Percentiles rank a stretch among this genome's conserved stretches.
phyloP scores from a whole-genome alignment of 1,139 yeast genomes.

The Eremothecium cymbalariae region DNA sequence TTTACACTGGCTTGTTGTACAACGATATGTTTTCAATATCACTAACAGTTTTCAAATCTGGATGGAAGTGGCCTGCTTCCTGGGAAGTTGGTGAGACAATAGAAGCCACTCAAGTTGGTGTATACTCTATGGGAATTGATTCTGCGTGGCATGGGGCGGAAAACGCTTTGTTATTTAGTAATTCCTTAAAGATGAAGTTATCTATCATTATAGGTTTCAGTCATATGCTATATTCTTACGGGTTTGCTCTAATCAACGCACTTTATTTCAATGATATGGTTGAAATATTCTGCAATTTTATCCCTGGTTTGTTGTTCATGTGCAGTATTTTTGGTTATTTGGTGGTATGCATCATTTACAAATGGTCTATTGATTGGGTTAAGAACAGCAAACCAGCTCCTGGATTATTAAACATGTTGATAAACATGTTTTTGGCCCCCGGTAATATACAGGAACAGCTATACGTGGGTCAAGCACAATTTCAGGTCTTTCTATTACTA shows the following conservation, averaged over 20 bases:
- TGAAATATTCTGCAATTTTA: slow-evolving; percentile 85
- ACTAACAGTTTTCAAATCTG: slow-evolving; percentile 74
- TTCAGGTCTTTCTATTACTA: slow-evolving; percentile 66
- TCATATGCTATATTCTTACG: slow-evolving; percentile 88
- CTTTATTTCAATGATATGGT: slow-evolving; percentile 63
- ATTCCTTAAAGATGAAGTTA: slow-evolving; percentile 93
- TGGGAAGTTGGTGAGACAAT: slow-evolving; percentile 57
- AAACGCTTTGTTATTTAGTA: slow-evolving; percentile 78
- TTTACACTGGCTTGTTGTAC: slow-evolving; percentile 88
- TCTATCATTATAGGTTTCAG: slow-evolving; percentile 90
- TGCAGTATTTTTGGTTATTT: slow-evolving; percentile 93
- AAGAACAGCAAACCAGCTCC: slow-evolving; percentile 74
- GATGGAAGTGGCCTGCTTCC: slow-evolving; percentile 85
- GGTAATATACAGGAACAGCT: slow-evolving; percentile 78
- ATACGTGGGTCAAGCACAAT: slow-evolving; percentile 73
- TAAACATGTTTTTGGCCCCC: slow-evolving; percentile 91
- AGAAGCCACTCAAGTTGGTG: slow-evolving; percentile 55
- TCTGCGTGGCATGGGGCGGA: slow-evolving; percentile 98
- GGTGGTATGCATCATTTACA: slow-evolving; percentile 74
- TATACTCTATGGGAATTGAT: slow-evolving; percentile 81
- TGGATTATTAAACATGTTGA: slow-evolving; percentile 86
- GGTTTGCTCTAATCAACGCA: slow-evolving; percentile 78
- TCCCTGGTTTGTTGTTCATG: slow-evolving; percentile 92
- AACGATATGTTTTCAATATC: slow-evolving; percentile 90
- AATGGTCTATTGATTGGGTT: slow-evolving; percentile 93